phyloP scores from a whole-genome alignment of 2,329 filamentous ascomycete genomes.

The Zelopaecilomyces penicillatus region DNA sequence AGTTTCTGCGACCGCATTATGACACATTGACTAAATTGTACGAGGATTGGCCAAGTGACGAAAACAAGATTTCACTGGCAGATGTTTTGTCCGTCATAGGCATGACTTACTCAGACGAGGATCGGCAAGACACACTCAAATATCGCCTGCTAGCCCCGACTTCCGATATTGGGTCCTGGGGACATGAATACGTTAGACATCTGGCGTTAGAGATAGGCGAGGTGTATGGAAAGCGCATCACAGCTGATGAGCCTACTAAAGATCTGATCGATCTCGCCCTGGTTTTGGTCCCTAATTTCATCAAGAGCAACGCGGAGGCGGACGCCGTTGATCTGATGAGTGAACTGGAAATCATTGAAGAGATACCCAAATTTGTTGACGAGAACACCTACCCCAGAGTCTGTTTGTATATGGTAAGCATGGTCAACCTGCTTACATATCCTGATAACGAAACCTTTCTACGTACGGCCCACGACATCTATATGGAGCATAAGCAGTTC shows the following conservation, averaged over 20 bases:
- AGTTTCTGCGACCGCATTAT: conserved; percentile 96
- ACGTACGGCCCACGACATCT: conserved; percentile 85
- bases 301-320: conserved; percentile 95
- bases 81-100: conserved; percentile 96
- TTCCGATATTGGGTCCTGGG: conserved; percentile 92
- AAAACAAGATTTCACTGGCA: conserved; percentile 82
- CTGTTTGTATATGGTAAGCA: conserved; percentile 96
- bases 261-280: conserved; percentile 81
- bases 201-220: conserved; percentile 91
- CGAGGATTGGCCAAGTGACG: conserved; percentile 76
- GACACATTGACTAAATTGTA: conserved; percentile 80
- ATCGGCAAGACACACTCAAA: conserved; percentile 90
- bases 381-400: conserved; percentile 89
- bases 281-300: conserved; percentile 82
- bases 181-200: conserved; percentile 96
- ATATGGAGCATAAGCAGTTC: conserved; percentile 85
- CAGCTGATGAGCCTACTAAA: conserved; percentile 72
- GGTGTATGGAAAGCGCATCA: conserved; percentile 81
- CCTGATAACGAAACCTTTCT: conserved; percentile 96
- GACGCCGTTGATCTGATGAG: conserved; percentile 96
- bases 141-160: conserved; percentile 85
- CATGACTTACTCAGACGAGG: conserved; percentile 98
- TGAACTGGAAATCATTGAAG: conserved; percentile 93
- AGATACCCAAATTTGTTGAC: conserved; percentile 82
- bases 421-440: conserved; percentile 95